A percentile compares a stretch with the other conserved stretches of the same genome.
phyloP scores from a whole-genome alignment of 768 basidiomycete genomes.

The Psilocybe subaeruginosa region DNA sequence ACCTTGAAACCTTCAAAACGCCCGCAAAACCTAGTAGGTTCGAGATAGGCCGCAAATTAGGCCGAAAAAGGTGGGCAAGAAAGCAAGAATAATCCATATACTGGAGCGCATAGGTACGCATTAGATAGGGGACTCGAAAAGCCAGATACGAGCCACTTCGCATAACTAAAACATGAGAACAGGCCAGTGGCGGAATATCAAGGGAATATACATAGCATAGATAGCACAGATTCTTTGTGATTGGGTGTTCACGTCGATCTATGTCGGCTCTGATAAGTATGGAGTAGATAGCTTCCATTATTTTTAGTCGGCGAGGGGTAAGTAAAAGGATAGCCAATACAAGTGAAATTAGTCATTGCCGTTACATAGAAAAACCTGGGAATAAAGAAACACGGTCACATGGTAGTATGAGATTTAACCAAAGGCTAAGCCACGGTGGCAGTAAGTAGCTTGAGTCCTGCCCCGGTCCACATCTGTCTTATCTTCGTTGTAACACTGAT shows the following conservation, averaged over 20 bases:
- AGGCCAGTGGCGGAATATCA: neutral
- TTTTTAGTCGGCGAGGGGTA: neutral
- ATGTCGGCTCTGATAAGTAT: too few relatives aligned
- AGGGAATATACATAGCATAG: neutral
- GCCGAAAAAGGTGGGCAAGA: neutral
- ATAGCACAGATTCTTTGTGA: neutral
- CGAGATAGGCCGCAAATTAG: neutral
- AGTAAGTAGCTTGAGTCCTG: neutral
- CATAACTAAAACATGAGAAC: neutral
- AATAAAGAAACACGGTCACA: neutral
- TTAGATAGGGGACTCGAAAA: too few relatives aligned
- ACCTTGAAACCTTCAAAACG: neutral
- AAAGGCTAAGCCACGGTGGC: neutral
- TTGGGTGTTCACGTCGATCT: neutral
- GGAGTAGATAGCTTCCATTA: neutral
- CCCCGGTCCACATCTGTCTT: neutral
- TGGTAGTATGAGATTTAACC: neutral
- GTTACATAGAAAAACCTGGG: neutral
- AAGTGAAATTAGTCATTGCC: too few relatives aligned
- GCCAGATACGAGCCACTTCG: too few relatives aligned
- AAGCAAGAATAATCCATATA: too few relatives aligned
- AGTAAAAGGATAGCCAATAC: too few relatives aligned
- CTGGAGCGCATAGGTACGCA: too few relatives aligned
- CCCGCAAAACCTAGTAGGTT: neutral
- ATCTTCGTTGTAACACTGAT: neutral